Base-by-base conservation (phyloP, 148 eudicot species). In the Drosera capensis region DNA sequence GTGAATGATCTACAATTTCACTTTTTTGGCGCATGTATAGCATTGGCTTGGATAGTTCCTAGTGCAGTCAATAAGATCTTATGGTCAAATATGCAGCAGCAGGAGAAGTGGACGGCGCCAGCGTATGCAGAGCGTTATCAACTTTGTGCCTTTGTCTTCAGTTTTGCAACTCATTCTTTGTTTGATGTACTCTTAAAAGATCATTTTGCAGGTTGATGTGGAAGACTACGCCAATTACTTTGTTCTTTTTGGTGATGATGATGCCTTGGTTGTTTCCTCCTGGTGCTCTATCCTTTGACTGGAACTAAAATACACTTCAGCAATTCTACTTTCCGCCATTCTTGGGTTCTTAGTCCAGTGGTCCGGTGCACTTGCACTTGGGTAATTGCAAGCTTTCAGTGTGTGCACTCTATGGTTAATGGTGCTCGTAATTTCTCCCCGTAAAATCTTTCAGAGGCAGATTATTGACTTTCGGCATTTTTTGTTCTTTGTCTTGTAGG, bases 251-350 rank as follows among this genome's bases (percentile, higher is more conserved):
- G 57, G 78, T 86, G 57, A 60, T 41, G 40, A 49, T 86, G 78
- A 86, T 86, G 96, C 96, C 96, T 18, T 86, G 70, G 67, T 93
- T 86, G 43, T 93, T 81, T 57, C 96, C 96, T 11, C 87, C 93
- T 0, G 96, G 87, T 14, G 63, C 73, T 20, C 64, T 86, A 19
- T 49, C 77, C 17, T 86, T 81, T 29, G 49, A 78, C 16, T 86
- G 96, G 96, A 65, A 63, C 72, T 34, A 52, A 35, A 47, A 57
- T 49, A 81, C 54, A 61, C 84, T 3, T 40, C 75, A 20, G 72
- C 65, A 20, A 86, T 86, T 35, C 66, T 73, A 44, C 40, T 70
- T 58, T 86, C 96, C 24, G 93, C 96, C 50, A 39, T 86, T 52
- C 83, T 86, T 43, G 96, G 96, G 24, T 86, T 86, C 65, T 75